Conservation (phyloP, 129 eudicot genomes). For the Kitagawia praeruptora region DNA sequence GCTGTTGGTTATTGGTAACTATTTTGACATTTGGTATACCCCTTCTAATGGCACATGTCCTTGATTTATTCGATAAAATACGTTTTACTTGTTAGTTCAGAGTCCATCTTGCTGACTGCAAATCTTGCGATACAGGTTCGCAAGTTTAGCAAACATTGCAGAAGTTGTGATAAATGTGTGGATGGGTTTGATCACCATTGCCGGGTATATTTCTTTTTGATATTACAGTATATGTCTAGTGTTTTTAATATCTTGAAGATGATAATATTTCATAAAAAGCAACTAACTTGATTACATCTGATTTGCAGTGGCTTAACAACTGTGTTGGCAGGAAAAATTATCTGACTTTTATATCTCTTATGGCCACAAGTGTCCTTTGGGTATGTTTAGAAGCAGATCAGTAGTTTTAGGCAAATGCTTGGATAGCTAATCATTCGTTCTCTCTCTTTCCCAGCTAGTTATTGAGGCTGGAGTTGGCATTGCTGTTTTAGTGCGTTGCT, state of each 20-base stretch:
- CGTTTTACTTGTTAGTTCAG: neutral
- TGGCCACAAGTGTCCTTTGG: slow-evolving; percentile 86
- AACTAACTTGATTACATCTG: slow-evolving; percentile 16
- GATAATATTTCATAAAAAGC: neutral
- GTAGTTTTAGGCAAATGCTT: neutral
- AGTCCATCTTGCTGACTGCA: neutral
- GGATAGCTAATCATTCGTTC: slow-evolving; percentile 4
- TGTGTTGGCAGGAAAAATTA: slow-evolving; percentile 93
- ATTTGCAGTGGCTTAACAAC: slow-evolving; percentile 87
- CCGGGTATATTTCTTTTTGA: slow-evolving; percentile 38
- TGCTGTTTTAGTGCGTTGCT: slow-evolving; percentile 87
- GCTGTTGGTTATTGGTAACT: no score
- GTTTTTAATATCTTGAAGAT: neutral
- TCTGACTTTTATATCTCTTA: slow-evolving; percentile 62
- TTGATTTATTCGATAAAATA: no score
- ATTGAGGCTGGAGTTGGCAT: slow-evolving; percentile 88
- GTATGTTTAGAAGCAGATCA: slow-evolving; percentile 36
- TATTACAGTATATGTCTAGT: neutral
- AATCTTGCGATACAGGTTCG: slow-evolving; percentile 54
- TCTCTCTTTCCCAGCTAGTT: slow-evolving; percentile 43
- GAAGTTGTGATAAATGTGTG: slow-evolving; percentile 98
- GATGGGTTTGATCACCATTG: slow-evolving; percentile 99
- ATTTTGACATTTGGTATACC: no score
- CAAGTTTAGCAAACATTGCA: slow-evolving; percentile 92
- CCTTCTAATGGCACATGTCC: no score